Conservation (phyloP, 179 eudicot genomes). For the Pouteria campechiana region DNA sequence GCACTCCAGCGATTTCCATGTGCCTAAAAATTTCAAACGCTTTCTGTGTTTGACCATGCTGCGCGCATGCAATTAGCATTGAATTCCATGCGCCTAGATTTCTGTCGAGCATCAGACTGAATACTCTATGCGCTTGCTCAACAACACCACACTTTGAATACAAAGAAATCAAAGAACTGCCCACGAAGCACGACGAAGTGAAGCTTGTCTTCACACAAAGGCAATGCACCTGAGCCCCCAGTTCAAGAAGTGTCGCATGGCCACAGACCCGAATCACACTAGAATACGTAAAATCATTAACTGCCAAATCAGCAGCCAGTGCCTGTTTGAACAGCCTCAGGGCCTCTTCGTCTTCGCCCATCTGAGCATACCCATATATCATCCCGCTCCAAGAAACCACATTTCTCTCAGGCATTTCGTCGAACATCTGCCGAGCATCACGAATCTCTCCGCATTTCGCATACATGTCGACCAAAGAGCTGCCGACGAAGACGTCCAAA, state of each 20-base stretch:
- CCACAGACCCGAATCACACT: conserved; percentile 80
- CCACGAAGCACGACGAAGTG: conserved; percentile 60
- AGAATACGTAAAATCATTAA: conserved; percentile 84
- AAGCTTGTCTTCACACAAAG: conserved; percentile 54
- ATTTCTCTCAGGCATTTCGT: conserved; percentile 71
- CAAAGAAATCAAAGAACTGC: conserved; percentile 72
- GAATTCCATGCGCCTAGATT: conserved; percentile 89
- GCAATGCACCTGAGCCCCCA: conserved; percentile 70
- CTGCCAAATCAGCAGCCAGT: conserved; percentile 44
- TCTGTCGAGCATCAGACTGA: conserved; percentile 30
- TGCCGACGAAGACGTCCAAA: conserved; percentile 59
- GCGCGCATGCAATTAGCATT: conserved; percentile 86
- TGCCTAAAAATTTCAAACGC: conserved; percentile 40
- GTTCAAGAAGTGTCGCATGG: conserved; percentile 47
- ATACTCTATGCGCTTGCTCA: conserved; percentile 49
- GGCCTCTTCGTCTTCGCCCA: conserved; percentile 73
- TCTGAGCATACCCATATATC: conserved; percentile 73
- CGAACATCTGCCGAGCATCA: conserved; percentile 64
- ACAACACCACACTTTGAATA: conserved; percentile 77
- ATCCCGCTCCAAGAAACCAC: conserved; percentile 91
- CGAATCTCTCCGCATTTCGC: conserved; percentile 50
- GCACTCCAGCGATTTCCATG: conserved; percentile 37
- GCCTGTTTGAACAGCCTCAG: conserved; percentile 53
- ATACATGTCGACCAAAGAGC: conserved; percentile 74
- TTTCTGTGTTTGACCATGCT: conserved; percentile 47